Conservation (phyloP, 352 stramenopile species). For the Phytophthora citrophthora region DNA sequence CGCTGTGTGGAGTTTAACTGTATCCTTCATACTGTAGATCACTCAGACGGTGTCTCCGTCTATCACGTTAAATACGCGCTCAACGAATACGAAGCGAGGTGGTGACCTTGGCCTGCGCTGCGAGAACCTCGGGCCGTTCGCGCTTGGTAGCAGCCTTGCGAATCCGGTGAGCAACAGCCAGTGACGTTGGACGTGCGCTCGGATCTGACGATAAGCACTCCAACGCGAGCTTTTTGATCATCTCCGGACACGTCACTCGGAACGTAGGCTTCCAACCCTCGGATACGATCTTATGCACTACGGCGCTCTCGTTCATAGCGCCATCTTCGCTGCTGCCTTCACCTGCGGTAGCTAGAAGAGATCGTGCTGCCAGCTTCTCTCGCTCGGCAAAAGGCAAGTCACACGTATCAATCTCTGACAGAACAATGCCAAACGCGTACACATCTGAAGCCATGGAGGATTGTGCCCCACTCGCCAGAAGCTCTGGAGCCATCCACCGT, state of each 20-base stretch:
- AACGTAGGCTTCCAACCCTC: slow-evolving; percentile 61
- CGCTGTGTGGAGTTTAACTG: too few relatives aligned
- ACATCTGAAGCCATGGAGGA: slow-evolving; percentile 87
- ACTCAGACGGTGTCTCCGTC: background rate
- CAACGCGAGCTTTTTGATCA: slow-evolving; percentile 49
- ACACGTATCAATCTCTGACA: slow-evolving; percentile 82
- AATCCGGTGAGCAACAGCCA: slow-evolving; percentile 53
- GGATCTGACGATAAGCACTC: slow-evolving; percentile 55
- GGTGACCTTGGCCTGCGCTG: slow-evolving; percentile 34
- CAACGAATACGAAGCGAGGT: slow-evolving; percentile 35
- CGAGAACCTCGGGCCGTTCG: slow-evolving; percentile 34
- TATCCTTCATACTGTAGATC: too few relatives aligned
- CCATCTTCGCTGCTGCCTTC: slow-evolving; percentile 31
- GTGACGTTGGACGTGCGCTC: slow-evolving; percentile 41
- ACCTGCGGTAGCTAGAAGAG: slow-evolving; percentile 12
- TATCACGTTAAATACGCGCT: slow-evolving; percentile 23
- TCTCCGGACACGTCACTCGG: slow-evolving; percentile 46
- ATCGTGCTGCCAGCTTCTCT: slow-evolving; percentile 20
- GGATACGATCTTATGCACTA: slow-evolving; percentile 60
- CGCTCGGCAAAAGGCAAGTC: slow-evolving; percentile 60
- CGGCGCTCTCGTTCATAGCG: slow-evolving; percentile 40
- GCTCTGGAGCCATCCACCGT: slow-evolving; percentile 87
- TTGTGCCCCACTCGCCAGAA: slow-evolving; percentile 69
- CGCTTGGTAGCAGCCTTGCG: slow-evolving; percentile 48
- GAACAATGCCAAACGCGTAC: slow-evolving; percentile 85